Evolutionary conservation across 2,329 filamentous ascomycete species (phyloP).

Genomic region (Aspergillus sp.): DNA sequence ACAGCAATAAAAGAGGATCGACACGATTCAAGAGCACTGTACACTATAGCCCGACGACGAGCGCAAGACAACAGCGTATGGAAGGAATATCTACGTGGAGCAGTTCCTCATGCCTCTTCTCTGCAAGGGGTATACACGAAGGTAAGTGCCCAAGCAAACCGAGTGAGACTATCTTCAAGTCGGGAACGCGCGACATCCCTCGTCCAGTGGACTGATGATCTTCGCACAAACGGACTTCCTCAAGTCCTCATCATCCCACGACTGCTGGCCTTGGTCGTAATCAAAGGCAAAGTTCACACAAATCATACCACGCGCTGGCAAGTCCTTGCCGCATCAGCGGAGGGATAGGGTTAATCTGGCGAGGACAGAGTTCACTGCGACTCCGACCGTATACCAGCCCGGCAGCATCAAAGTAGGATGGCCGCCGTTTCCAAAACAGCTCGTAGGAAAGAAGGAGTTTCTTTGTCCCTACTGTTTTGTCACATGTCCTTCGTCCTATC

Average conservation of each 20-base stretch:
- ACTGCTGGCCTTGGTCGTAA: not conserved
- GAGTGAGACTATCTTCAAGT: not conserved
- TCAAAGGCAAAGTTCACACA: slow-evolving; percentile 6
- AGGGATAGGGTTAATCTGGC: not conserved
- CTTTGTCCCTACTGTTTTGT: slow-evolving; percentile 8
- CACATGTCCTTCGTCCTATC: not conserved
- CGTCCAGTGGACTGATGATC: not conserved
- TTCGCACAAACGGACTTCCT: not conserved
- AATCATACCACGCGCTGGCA: slow-evolving; percentile 2
- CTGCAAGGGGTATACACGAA: too few relatives aligned
- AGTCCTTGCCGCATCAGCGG: slow-evolving; percentile 8
- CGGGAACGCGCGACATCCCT: slow-evolving; percentile 5
- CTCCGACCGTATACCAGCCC: slow-evolving; percentile 1
- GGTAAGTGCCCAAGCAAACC: too few relatives aligned
- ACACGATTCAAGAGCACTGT: too few relatives aligned
- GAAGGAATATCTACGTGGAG: too few relatives aligned
- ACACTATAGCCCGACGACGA: too few relatives aligned
- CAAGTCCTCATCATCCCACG: slow-evolving; percentile 7
- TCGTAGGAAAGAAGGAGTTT: slow-evolving; percentile 4
- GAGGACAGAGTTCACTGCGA: not conserved
- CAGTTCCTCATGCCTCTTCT: too few relatives aligned
- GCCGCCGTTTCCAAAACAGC: slow-evolving; percentile 5
- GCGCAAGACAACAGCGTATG: too few relatives aligned
- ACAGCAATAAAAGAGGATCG: too few relatives aligned
- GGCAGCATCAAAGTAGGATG: slow-evolving; percentile 1